Percentiles rank a stretch among this genome's conserved stretches.
Evolutionary conservation across 2,329 filamentous ascomycete genomes (phyloP).

Genomic region (Hysterium pulicare): DNA sequence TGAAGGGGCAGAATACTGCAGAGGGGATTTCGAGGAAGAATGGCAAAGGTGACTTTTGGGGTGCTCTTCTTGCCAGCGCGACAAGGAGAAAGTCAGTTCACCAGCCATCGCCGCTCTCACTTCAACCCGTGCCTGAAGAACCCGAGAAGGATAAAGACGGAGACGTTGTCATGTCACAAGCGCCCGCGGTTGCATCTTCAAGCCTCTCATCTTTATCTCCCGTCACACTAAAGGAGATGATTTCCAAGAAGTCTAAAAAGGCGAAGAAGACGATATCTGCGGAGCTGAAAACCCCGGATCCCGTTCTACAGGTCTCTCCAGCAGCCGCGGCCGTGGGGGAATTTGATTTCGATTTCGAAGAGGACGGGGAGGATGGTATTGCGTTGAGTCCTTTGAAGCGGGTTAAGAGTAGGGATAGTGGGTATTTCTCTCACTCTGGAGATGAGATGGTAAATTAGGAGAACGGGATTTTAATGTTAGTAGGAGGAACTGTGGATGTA

Average conservation of each 20-base stretch:
- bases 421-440: not conserved
- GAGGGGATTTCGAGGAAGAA: conserved; percentile 7
- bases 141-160: not conserved
- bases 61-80: conserved; percentile 22
- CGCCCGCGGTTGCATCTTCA: not conserved
- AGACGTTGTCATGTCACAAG: not conserved
- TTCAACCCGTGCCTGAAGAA: conserved; percentile 8
- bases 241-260: conserved; percentile 10
- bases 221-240: conserved; percentile 7
- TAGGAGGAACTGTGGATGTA: too few species aligned
- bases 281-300: conserved; percentile 1
- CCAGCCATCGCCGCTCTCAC: conserved; percentile 16
- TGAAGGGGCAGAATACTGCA: conserved; percentile 13
- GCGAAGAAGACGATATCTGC: not conserved
- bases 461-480: too few species aligned
- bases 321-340: conserved; percentile 1
- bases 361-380: too few species aligned
- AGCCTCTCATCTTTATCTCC: conserved; percentile 1
- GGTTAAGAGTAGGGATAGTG: conserved; percentile 1
- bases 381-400: not conserved
- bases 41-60: conserved; percentile 22
- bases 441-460: not conserved
- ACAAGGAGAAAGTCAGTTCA: conserved; percentile 17
- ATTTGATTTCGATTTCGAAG: conserved; percentile 8
- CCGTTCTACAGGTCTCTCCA: not conserved